Percentiles rank a stretch among this genome's conserved stretches.
Conservation (phyloP, 495 filamentous ascomycete genomes). For the Aspergillus incahuasiensis region DNA sequence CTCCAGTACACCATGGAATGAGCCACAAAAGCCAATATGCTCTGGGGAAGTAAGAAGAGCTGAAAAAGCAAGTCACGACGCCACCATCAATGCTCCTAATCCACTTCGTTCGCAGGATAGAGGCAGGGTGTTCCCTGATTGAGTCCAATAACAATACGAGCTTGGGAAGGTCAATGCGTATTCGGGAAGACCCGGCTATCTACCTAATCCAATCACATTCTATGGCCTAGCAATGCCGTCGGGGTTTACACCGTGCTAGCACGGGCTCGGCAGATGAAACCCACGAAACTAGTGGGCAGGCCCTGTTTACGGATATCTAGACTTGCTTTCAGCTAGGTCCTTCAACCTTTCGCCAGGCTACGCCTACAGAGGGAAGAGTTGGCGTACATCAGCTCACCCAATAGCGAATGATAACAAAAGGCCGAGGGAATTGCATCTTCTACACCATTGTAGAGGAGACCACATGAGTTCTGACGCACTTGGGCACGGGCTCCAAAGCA, state of each 20-base stretch:
- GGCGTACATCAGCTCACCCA: neutral
- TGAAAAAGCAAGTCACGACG: slow-evolving; percentile 4
- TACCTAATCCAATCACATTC: slow-evolving; percentile 3
- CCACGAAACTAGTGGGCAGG: too few species aligned
- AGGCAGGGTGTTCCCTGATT: slow-evolving; percentile 3
- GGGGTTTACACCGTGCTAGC: too few species aligned
- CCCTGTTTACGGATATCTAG: too few species aligned
- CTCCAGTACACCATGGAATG: too few species aligned
- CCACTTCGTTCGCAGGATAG: slow-evolving; percentile 13
- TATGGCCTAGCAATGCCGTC: too few species aligned
- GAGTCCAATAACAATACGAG: slow-evolving; percentile 8
- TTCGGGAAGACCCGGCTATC: slow-evolving; percentile 8
- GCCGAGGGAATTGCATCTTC: too few species aligned
- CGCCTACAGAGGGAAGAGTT: neutral
- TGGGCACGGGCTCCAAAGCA: neutral
- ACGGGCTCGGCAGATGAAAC: too few species aligned
- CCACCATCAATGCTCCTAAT: slow-evolving; percentile 10
- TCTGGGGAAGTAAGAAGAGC: slow-evolving; percentile 6
- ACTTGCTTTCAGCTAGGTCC: neutral
- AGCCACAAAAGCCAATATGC: neutral
- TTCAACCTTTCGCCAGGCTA: neutral
- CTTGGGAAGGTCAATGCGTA: neutral
- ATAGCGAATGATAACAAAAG: too few species aligned
- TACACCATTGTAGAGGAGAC: too few species aligned
- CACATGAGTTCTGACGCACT: too few species aligned